Evolutionary conservation across 352 stramenopile genomes (phyloP), one percentile per base, ranked within the genome.

Genomic region (Globisporangium cystogenes): DNA sequence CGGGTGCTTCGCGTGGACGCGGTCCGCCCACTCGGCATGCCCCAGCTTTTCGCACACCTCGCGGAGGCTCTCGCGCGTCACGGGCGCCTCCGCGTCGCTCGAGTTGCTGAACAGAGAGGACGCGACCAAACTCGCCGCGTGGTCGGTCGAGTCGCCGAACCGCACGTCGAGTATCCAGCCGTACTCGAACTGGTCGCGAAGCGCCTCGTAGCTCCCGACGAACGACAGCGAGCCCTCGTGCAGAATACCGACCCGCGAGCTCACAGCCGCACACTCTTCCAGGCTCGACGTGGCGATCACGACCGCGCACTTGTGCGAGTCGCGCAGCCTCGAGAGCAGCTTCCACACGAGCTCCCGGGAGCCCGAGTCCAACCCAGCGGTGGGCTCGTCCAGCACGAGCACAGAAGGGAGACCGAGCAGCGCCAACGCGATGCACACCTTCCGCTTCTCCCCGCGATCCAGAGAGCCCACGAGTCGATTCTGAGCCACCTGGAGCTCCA

Each of bases 141-240:
- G 27, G 11, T 27, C 7, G 2, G 8, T 15, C 18, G 46, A 37
- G 24, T 39, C 46, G 16, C 18, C 27, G 18, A 51, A 41, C 16
- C n/a, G 21, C 1, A 50, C 33, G 33, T 66, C 53, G 21, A 66
- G 48, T 35, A 66, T 50, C 59, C 59, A 66, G 16, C 59, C 59
- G 31, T 58, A 66, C 31, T 66, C 59, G 21, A 61, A 61, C 33
- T 57, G 46, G 3, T 48, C 27, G 27, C 50, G 36, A 0, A 66
- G 48, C 21, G 48, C 11, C 11, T 46, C 29, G 39, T 58, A 66
- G 10, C 39, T 43, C 26, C 47, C 59, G 26, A 66, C 24, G 43
- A 49, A 66, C 21, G 36, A 27, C 31, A 66, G 53, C 3, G 54
- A 15, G 27, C 59, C 59, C n/a, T 66, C 59, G 12, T 53, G n/a